Conservation (phyloP, 2,329 filamentous ascomycete genomes). For the Aureobasidium sp. region DNA sequence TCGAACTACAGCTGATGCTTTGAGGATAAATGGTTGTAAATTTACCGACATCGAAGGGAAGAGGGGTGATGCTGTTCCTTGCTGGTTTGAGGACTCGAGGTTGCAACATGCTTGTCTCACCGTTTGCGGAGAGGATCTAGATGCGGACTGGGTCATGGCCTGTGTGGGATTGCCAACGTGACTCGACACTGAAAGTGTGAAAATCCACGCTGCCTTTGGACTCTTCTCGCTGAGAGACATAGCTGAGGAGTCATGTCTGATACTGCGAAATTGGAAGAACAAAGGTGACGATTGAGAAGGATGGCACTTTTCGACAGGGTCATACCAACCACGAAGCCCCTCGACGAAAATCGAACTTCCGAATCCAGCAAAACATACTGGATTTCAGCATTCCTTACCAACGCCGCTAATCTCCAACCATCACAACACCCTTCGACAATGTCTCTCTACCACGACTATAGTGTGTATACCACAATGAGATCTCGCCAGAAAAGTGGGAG, state of each 20-base stretch:
- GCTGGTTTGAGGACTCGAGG: background rate
- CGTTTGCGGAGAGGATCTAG: background rate
- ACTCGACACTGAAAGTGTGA: background rate
- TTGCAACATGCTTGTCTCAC: background rate
- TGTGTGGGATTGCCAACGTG: background rate
- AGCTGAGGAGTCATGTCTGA: too few relatives aligned
- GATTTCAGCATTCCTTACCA: background rate
- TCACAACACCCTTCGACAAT: background rate
- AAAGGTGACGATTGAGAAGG: too few relatives aligned
- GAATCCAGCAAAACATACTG: background rate
- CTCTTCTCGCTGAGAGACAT: too few relatives aligned
- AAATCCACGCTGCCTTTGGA: background rate
- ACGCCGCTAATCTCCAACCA: background rate
- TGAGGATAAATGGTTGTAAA: too few relatives aligned
- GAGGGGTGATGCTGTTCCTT: background rate
- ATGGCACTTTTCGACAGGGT: background rate
- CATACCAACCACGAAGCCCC: background rate
- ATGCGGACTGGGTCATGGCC: background rate
- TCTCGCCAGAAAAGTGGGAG: background rate
- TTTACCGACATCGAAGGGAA: too few relatives aligned
- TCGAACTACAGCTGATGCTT: too few relatives aligned
- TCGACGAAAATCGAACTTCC: background rate
- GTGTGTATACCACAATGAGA: background rate
- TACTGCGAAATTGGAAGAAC: too few relatives aligned
- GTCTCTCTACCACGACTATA: background rate